Evolutionary conservation across 1,284 basidiomycete species (phyloP).

Genomic region (Cryptococcus depauperatus): DNA sequence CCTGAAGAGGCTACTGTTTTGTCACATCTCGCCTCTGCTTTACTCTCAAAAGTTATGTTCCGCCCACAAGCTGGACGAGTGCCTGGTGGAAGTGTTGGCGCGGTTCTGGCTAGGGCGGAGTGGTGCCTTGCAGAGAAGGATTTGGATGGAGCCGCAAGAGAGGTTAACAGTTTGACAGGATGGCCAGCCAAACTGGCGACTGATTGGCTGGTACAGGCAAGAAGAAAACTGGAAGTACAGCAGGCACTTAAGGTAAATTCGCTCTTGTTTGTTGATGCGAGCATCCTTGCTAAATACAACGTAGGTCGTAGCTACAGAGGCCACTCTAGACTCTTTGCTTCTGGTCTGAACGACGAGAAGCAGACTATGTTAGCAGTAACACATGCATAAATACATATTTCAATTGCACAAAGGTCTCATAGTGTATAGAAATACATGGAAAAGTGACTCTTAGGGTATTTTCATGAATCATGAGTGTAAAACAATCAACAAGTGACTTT

Average conservation of each 20-base stretch:
- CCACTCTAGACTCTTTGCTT: conserved; percentile 53
- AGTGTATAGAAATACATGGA: too few relatives aligned
- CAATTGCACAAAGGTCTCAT: too few relatives aligned
- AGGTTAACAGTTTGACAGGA: conserved; percentile 82
- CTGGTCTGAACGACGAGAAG: conserved; percentile 33
- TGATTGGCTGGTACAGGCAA: conserved; percentile 89
- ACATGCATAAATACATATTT: conserved; percentile 7
- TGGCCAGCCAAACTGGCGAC: conserved; percentile 72
- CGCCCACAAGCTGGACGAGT: conserved; percentile 60
- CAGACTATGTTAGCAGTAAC: not conserved
- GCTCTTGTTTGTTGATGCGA: conserved; percentile 22
- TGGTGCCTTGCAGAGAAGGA: conserved; percentile 86
- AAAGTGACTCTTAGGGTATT: too few relatives aligned
- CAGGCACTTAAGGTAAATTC: conserved; percentile 73
- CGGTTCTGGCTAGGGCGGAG: conserved; percentile 82
- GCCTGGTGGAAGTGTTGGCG: conserved; percentile 73
- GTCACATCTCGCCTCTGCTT: conserved; percentile 72
- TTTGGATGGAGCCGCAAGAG: conserved; percentile 79
- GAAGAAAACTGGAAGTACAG: conserved; percentile 80
- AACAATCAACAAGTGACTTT: too few relatives aligned
- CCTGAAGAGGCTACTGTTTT: conserved; percentile 69
- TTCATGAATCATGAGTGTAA: too few relatives aligned
- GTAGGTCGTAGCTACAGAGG: conserved; percentile 74
- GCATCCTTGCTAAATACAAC: not conserved
- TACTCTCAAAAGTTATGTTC: conserved; percentile 72